phyloP scores from a whole-genome alignment of 129 eudicot genomes.

The Centaurea solstitialis region DNA sequence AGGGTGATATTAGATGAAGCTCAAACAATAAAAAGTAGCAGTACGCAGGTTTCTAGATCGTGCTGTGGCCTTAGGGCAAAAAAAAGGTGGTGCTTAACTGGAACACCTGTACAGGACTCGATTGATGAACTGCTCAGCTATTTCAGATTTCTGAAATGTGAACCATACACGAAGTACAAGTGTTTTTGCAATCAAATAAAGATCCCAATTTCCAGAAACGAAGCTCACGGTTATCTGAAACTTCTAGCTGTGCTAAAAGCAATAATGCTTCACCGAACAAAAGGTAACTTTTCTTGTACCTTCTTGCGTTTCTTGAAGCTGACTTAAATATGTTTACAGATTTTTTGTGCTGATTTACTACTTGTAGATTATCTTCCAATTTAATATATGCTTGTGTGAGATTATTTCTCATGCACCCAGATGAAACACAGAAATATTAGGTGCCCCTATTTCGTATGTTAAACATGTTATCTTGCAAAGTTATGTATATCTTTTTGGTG shows the following conservation, averaged over 20 bases:
- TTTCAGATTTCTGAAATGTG: conserved; percentile 84
- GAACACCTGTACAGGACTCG: conserved; percentile 93
- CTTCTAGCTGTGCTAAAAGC: conserved; percentile 75
- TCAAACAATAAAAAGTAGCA: conserved; percentile 87
- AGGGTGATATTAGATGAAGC: conserved; percentile 96
- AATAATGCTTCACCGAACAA: conserved; percentile 94
- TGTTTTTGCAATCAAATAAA: conserved; percentile 57
- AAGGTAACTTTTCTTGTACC: conserved; percentile 51
- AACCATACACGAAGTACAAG: conserved; percentile 65
- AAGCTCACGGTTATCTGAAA: conserved; percentile 70
- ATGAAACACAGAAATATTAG: not conserved
- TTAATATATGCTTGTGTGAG: not conserved
- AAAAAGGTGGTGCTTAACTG: conserved; percentile 92
- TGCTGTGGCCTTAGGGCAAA: conserved; percentile 94
- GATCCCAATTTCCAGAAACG: conserved; percentile 68
- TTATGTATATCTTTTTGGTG: no score
- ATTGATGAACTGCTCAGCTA: conserved; percentile 90
- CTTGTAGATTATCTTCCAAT: not conserved
- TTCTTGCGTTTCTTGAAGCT: not conserved
- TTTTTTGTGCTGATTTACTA: not conserved
- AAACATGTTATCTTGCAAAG: no score
- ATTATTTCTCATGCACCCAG: no score
- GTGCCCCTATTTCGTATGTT: no score
- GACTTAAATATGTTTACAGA: no score
- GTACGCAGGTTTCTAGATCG: conserved; percentile 84